phyloP scores from a whole-genome alignment of 2,329 filamentous ascomycete genomes.

The Cladosporium sp. region DNA sequence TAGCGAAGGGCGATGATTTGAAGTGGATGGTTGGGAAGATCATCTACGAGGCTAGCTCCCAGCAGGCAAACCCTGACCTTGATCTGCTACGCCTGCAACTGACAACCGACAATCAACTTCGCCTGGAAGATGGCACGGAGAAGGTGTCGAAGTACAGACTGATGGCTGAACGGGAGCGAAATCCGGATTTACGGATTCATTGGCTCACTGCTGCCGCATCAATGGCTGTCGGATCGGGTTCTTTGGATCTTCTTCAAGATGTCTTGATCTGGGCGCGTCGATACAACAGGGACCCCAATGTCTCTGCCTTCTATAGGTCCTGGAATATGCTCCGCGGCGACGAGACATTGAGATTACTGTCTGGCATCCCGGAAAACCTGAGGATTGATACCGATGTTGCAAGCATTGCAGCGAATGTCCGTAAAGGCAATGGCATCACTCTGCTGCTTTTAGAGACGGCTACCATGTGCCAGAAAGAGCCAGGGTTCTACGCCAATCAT shows the following conservation, averaged over 20 bases:
- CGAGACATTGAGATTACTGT: not conserved
- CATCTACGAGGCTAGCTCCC: not conserved
- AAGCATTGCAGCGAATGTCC: not conserved
- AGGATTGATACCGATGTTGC: not conserved
- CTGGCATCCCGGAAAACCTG: not conserved
- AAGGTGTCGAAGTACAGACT: not conserved
- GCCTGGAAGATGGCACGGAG: not conserved
- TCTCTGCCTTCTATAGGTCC: not conserved
- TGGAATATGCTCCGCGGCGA: not conserved
- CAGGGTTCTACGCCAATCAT: constrained; percentile 23
- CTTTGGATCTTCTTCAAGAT: constrained; percentile 26
- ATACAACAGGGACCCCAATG: constrained; percentile 33
- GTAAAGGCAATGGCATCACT: constrained; percentile 27
- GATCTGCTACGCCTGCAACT: not conserved
- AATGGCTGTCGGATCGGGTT: constrained; percentile 22
- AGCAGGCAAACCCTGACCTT: not conserved
- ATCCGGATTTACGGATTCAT: not conserved
- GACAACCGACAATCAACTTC: not conserved
- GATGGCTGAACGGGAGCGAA: not conserved
- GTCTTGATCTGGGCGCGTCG: constrained; percentile 32
- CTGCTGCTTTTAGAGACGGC: constrained; percentile 26
- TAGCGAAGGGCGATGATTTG: not conserved
- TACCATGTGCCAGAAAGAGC: constrained; percentile 27
- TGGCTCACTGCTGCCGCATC: not conserved
- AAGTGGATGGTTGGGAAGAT: not conserved